Evolutionary conservation across 148 eudicot genomes (phyloP).

Genomic region (Chenopodium berlandieri): DNA sequence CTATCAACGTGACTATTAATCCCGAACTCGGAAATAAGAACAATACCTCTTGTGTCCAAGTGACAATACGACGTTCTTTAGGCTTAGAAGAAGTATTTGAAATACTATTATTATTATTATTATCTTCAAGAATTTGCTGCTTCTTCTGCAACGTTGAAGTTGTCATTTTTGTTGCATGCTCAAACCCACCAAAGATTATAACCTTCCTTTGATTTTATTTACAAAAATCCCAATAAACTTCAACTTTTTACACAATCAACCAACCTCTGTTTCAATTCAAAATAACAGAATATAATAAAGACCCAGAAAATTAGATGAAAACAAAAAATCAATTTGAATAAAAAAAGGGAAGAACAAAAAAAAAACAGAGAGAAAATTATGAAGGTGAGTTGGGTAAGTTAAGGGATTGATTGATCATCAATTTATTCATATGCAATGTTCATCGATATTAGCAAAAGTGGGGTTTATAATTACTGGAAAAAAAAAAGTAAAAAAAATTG

Average conservation of each 20-base stretch:
- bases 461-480: conserved; percentile 14
- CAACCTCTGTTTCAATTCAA: conserved; percentile 24
- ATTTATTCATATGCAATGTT: conserved; percentile 25
- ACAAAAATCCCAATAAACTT: conserved; percentile 2
- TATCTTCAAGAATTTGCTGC: conserved; percentile 27
- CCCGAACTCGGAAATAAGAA: neutral
- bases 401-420: conserved; percentile 14
- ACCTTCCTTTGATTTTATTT: neutral
- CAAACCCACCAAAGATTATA: neutral
- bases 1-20: neutral
- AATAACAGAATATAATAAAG: conserved; percentile 6
- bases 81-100: conserved; percentile 26
- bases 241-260: conserved; percentile 4
- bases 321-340: neutral
- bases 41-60: conserved; percentile 84
- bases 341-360: neutral
- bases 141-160: conserved; percentile 31
- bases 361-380: neutral
- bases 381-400: conserved; percentile 4
- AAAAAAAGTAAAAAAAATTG: neutral
- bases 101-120: conserved; percentile 5
- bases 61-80: conserved; percentile 80
- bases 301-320: neutral
- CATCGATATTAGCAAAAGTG: conserved; percentile 35
- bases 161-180: conserved; percentile 34